A percentile compares a stretch with the other conserved stretches of the same genome.
These are phyloP conservation scores for Xylaria acuta DNA, from an alignment of 495 filamentous ascomycete genomes.

Conservation along the genomic window DNA sequence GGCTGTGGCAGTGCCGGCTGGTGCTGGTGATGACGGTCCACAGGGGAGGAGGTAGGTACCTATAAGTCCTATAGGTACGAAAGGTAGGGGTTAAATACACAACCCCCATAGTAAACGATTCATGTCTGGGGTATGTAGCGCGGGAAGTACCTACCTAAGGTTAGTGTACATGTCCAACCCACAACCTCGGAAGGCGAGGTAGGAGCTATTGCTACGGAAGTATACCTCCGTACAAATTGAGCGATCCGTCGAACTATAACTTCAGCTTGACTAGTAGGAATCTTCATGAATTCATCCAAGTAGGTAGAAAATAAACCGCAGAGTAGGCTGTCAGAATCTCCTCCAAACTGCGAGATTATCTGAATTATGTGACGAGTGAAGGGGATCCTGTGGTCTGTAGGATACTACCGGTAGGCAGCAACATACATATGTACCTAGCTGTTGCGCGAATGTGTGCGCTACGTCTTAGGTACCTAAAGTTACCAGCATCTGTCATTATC, in stretches of 20 bases:
- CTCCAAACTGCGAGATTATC: neutral
- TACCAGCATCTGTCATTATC: neutral
- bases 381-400: neutral
- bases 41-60: conserved; percentile 8
- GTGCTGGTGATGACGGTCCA: neutral
- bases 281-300: neutral
- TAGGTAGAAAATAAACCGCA: neutral
- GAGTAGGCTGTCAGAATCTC: neutral
- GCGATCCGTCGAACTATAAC: neutral
- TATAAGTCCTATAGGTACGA: neutral
- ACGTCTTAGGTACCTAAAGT: neutral
- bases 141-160: neutral
- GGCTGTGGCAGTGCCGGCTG: conserved; percentile 24
- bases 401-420: neutral
- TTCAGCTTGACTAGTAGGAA: neutral
- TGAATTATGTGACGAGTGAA: neutral
- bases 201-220: neutral
- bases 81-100: too few relatives aligned
- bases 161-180: neutral
- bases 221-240: neutral
- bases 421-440: neutral
- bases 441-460: neutral
- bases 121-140: too few relatives aligned
- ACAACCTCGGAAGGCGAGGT: neutral
- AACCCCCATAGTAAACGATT: too few relatives aligned